Percentiles rank a stretch among this genome's conserved stretches.
Conservation (phyloP, 164 flowering plant genomes). For the Annona squamosa region DNA sequence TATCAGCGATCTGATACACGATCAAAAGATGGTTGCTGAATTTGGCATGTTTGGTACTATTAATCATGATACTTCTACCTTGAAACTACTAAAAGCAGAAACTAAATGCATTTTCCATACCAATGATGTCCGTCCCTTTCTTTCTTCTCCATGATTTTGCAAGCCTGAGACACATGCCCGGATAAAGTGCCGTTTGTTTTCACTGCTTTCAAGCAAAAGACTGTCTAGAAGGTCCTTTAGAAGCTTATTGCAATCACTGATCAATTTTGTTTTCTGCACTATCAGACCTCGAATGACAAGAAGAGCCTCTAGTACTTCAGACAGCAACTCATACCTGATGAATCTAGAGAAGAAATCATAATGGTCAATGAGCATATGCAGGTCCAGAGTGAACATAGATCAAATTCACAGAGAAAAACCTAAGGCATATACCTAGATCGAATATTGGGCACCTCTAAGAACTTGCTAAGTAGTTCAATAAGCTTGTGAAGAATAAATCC, state of each 20-base stretch:
- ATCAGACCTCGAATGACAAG: constrained; percentile 86
- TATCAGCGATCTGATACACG: background rate
- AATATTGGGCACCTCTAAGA: constrained; percentile 82
- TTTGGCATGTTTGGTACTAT: background rate
- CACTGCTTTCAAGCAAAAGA: constrained; percentile 91
- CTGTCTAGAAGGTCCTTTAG: constrained; percentile 88
- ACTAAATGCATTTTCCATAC: constrained; percentile 31
- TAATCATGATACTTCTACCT: background rate
- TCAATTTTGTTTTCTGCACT: constrained; percentile 96
- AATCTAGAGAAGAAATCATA: constrained; percentile 45
- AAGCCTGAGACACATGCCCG: constrained; percentile 86
- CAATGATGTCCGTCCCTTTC: constrained; percentile 73
- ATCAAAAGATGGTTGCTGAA: background rate
- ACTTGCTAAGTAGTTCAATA: constrained; percentile 90
- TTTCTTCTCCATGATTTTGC: constrained; percentile 77
- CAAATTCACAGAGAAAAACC: background rate
- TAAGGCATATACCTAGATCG: constrained; percentile 62
- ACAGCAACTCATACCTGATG: constrained; percentile 78
- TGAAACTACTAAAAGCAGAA: constrained; percentile 1
- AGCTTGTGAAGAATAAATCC: constrained; percentile 98
- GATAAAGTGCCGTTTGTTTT: constrained; percentile 86
- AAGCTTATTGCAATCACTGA: constrained; percentile 87
- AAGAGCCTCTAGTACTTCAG: constrained; percentile 89
- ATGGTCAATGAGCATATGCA: background rate
- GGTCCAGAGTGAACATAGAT: background rate